Percentiles rank a stretch among this genome's conserved stretches.
Evolutionary conservation across 2,329 filamentous ascomycete genomes (phyloP).

Genomic region (Mycogone perniciosa): DNA sequence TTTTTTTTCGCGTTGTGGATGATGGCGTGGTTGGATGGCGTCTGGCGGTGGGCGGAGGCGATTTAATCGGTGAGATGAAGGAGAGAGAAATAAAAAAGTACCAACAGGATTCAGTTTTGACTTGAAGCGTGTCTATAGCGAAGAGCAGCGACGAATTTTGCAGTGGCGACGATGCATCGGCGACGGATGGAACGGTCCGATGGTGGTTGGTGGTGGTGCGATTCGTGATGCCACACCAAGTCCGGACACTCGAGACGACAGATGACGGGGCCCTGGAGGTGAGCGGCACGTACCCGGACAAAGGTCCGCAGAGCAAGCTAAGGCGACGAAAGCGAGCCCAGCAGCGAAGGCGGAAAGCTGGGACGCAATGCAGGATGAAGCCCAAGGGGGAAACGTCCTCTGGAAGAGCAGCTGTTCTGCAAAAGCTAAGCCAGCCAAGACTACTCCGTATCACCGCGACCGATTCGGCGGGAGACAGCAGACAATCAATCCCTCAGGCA

Average conservation of each 20-base stretch:
- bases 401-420: neutral
- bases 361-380: neutral
- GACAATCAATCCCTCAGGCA: neutral
- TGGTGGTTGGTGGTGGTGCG: slow-evolving; percentile 12
- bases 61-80: neutral
- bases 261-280: slow-evolving; percentile 8
- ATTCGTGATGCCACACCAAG: slow-evolving; percentile 13
- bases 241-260: slow-evolving; percentile 17
- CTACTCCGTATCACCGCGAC: slow-evolving; percentile 5
- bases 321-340: too few species aligned
- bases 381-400: slow-evolving; percentile 1
- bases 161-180: slow-evolving; percentile 23
- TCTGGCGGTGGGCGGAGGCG: slow-evolving; percentile 12
- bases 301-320: too few species aligned
- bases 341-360: too few species aligned
- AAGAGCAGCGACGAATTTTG: slow-evolving; percentile 15
- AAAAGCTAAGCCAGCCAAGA: slow-evolving; percentile 9
- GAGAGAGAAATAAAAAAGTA: slow-evolving; percentile 11
- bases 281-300: neutral
- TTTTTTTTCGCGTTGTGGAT: slow-evolving; percentile 11
- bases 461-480: slow-evolving; percentile 6
- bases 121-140: slow-evolving; percentile 13
- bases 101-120: slow-evolving; percentile 9
- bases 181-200: slow-evolving; percentile 14
- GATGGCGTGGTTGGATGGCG: slow-evolving; percentile 14